Evolutionary conservation across 768 basidiomycete species (phyloP), one percentile per base, ranked within the genome.

Genomic region (Dioszegia aurantiaca): DNA sequence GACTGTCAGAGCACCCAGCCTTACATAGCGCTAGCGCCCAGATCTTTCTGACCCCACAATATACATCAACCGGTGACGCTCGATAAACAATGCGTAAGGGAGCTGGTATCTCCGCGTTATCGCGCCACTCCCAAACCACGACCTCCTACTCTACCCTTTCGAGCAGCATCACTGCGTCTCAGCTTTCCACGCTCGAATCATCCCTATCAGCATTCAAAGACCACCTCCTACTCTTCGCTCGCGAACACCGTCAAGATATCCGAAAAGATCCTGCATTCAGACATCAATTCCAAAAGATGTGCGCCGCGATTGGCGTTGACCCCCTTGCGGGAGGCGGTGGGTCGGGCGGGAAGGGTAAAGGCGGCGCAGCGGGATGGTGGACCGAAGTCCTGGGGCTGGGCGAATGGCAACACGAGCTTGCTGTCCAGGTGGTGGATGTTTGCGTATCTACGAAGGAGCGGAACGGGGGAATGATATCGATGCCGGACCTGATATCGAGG

Each of bases 371-470:
- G n/a, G 33, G 90, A 1, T 89, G 89, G 85, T 95, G 91, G 90
- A 86, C 87, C 2, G 91, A 93, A 72, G 79, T 91, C 69, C 82
- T 80, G 4, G 77, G 77, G 12, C 77, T 95, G 54, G 86, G 90
- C 16, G 95, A 98, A 73, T 98, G 92, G 90, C 88, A 92, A 68
- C 88, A 90, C 73, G 93, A 95, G 70, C 83, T 98, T 5, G 90
- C 91, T 10, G 90, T 97, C 37, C 94, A 94, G 79, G 88, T 94
- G 60, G 90, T 95, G 9, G 80, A 80, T 62, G 72, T 80, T 3
- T 80, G 79, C 56, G 68, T 79, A 9, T 67, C 71, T 3, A 75
- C 72, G 1, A 52, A 78, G 2, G 73, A 72, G 23, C 27, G 86
- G 43, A 97, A 97, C 68, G 95, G 95, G 0, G 95, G 95, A 0